These are phyloP conservation scores for Xylariaceae sp. DNA, from an alignment of 2,329 filamentous ascomycete genomes.

Conservation along the genomic window DNA sequence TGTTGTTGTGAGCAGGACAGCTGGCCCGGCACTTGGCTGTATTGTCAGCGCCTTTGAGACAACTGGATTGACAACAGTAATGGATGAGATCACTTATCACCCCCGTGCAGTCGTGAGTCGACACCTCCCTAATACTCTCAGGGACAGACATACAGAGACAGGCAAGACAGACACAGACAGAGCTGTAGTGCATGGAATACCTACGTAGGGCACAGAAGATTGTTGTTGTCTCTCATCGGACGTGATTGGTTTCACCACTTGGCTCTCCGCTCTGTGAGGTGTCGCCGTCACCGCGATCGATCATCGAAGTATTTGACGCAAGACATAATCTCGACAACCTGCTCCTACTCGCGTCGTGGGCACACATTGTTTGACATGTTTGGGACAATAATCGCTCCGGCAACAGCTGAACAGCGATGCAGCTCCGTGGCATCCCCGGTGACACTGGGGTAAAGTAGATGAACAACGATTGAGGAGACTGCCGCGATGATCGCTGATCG, in stretches of 20 bases:
- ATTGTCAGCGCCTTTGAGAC: slow-evolving; percentile 10
- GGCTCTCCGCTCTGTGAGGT: not conserved
- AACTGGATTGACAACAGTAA: slow-evolving; percentile 3
- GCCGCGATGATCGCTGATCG: slow-evolving; percentile 18
- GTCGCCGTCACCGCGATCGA: not conserved
- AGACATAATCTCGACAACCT: slow-evolving; percentile 6
- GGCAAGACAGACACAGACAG: no score
- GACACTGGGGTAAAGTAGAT: slow-evolving; percentile 13
- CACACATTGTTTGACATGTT: slow-evolving; percentile 11
- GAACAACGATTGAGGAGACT: slow-evolving; percentile 5
- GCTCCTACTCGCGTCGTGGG: not conserved
- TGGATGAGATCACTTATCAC: not conserved
- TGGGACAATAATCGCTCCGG: slow-evolving; percentile 15
- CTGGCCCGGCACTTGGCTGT: slow-evolving; percentile 1
- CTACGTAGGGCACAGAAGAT: not conserved
- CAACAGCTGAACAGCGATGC: slow-evolving; percentile 9
- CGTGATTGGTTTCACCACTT: not conserved
- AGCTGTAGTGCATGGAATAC: not conserved
- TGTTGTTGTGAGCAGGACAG: slow-evolving; percentile 19
- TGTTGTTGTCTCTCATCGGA: not conserved
- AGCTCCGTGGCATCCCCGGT: slow-evolving; percentile 2
- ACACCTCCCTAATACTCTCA: no score
- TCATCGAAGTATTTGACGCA: slow-evolving; percentile 7
- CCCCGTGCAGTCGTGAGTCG: no score
- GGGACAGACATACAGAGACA: no score